These are phyloP conservation scores for Phalaenopsis hybrid DNA, from an alignment of 116 monocot species.

Conservation along the genomic window DNA sequence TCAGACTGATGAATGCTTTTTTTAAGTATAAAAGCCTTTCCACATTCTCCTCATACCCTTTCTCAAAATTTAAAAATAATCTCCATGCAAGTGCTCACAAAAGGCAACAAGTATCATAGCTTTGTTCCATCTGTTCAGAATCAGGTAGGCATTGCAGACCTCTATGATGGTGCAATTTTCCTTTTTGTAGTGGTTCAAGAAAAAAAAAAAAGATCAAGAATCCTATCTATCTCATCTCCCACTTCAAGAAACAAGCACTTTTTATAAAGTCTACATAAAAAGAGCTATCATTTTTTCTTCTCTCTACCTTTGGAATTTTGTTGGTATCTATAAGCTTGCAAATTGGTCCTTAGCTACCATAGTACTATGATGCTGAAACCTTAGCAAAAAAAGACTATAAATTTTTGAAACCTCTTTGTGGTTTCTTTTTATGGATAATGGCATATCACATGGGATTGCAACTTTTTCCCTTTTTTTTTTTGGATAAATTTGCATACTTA, in stretches of 20 bases:
- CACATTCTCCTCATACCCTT: conserved; percentile 18
- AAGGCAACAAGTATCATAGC: conserved; percentile 30
- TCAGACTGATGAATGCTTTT: neutral
- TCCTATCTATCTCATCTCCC: conserved; percentile 16
- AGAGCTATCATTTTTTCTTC: neutral
- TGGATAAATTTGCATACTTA: no score
- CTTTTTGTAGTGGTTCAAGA: neutral
- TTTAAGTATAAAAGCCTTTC: conserved; percentile 19
- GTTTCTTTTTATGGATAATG: neutral
- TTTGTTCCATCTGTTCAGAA: conserved; percentile 45
- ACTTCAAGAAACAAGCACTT: conserved; percentile 17
- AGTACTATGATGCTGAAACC: conserved; percentile 5
- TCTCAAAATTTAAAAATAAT: conserved; percentile 5
- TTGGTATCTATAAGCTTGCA: conserved; percentile 3
- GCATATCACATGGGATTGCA: neutral
- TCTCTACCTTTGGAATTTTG: conserved; percentile 18
- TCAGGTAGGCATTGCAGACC: conserved; percentile 12
- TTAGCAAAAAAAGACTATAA: conserved; percentile 1
- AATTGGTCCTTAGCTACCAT: conserved; percentile 5
- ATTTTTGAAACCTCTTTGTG: conserved; percentile 18
- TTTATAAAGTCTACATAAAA: conserved; percentile 16
- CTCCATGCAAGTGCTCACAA: conserved; percentile 46
- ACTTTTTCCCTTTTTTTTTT: neutral
- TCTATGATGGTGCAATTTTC: conserved; percentile 37
- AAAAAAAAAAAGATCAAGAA: neutral